Evolutionary conservation across 768 basidiomycete species (phyloP), one percentile per base, ranked within the genome.

Genomic region (Hemileccinum impolitum): DNA sequence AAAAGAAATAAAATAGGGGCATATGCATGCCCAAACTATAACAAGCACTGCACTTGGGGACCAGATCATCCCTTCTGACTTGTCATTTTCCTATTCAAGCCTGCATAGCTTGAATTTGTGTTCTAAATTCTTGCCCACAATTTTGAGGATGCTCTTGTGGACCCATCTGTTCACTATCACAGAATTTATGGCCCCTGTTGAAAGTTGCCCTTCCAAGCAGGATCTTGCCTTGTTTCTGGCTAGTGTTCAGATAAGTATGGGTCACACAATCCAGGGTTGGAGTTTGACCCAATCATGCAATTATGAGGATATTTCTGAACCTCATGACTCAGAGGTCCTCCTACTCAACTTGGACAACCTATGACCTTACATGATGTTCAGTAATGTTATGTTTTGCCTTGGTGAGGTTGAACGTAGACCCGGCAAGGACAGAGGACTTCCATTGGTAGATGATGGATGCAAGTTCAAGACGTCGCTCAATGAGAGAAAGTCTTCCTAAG

Each of bases 271-370:
- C n/a, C 35, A 37, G n/a, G 19, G 18, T 26, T 26, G 25, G 10
- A 11, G 23, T 30, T 9, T 30, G 28, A 30, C 11, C 28, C 28
- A 28, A 9, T 28, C 14, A 6, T 9, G 1, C 13, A 25, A 30
- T 18, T 25, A n/a, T 9, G 25, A 25, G n/a, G 40, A 41, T 30
- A 28, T 25, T 10, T 10, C 14, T 32, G n/a, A n/a, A 6, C 13
- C 12, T 23, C 42, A 17, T 14, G 23, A 28, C 25, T 19, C 32
- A 2, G 30, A 23, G n/a, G 35, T 5, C 6, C 43, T 14, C 14
- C 11, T 18, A 15, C 49, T 55, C 7, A n/a, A 15, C 21, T 12
- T 53, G 14, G 43, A 50, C 3, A 51, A 48, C 25, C 18, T 57
- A 8, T 34, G 5, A 1, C 25, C 45, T 11, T 30, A 31, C 39